Evolutionary conservation across 176 grass and related monocot genomes (phyloP), one percentile per base, ranked within the genome.

Genomic region (Otatea glauca): DNA sequence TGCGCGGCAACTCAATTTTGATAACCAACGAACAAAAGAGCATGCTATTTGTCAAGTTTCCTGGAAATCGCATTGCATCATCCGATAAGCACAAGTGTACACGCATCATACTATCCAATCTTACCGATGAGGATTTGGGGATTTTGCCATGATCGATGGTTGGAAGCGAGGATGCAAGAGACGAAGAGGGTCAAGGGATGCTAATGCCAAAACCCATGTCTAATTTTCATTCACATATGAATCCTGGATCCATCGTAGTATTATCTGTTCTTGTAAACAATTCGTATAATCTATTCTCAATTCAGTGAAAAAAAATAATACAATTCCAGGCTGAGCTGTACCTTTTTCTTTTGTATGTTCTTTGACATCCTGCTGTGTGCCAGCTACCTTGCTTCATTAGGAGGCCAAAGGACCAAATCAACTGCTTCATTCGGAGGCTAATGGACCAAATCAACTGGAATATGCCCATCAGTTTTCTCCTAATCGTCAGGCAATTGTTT

Each of bases 271-370:
- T 13, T 86, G 72, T 72, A 86, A 82, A 82, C 43, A 54, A 10
- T 20, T 71, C 35, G 27, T 81, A 78, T 18, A 81, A 63, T 76
- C 25, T 90, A 71, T 65, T 89, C 34, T 63, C 55, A 70, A 83
- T 63, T 71, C 0, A 48, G 29, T 56, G 43, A 75, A 75, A 39
- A 43, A 89, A 11, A 88, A 63, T 75, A 72, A 55, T 60, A 3
- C 16, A 9, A 29, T 55, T 44, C 20, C 23, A 35, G 13, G 54
- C 64, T 76, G 63, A 65, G 70, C 62, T 81, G 64, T 81, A 60
- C 39, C 34, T 76, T 35, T 77, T 77, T 62, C 20, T 77, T 70
- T 64, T 16, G 34, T 81, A 0, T 63, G 2, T 45, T 54, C 51
- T 63, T 60, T 34, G 53, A 16, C 48, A 65, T 72, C 18, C 58